Evolutionary conservation across 108 stramenopile genomes (phyloP), one percentile per base, ranked within the genome.

Genomic region (Fragilaria crotonensis): DNA sequence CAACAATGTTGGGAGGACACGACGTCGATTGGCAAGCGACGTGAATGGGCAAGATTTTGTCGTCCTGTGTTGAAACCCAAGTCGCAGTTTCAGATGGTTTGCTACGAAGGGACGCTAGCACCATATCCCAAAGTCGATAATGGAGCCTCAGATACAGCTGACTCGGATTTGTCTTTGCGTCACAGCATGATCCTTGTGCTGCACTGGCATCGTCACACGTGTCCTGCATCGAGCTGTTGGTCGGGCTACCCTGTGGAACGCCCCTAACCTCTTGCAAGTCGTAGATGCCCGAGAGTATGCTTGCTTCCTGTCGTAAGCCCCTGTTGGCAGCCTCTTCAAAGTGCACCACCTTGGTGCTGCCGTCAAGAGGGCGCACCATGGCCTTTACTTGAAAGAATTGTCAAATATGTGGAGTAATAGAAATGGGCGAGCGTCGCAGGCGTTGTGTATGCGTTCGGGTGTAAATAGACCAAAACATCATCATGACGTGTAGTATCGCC

Each of bases 51-150:
- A 56, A 31, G 21, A 31, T 33, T 36, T 56, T 56, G 30, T 19
- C 21, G 17, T 33, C 27, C 20, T 56, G n/a, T 32, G 54, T 26
- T 33, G 27, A 4, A 3, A 56, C 23, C 54, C 54, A 56, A 2
- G 32, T 33, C 33, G 1, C 4, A 33, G 31, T 3, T 5, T 56
- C 30, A 2, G 33, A 3, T 33, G 54, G 54, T 2, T 36, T 56
- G 2, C 19, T 11, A 3, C 33, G 25, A 22, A 56, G 21, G 21
- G 4, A 33, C 17, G 19, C n/a, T 21, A 31, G 21, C 2, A 31
- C 54, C 54, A 56, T 32, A 33, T 56, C 54, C 54, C 54, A 56
- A 19, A 56, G 32, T 1, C 54, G 30, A 27, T 56, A 56, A 33
- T 56, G 28, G 19, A 56, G n/a, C 30, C 54, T 2, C 3, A 56